Evolutionary conservation across 1,284 basidiomycete species (phyloP).

Genomic region (Xanthoconium separans): DNA sequence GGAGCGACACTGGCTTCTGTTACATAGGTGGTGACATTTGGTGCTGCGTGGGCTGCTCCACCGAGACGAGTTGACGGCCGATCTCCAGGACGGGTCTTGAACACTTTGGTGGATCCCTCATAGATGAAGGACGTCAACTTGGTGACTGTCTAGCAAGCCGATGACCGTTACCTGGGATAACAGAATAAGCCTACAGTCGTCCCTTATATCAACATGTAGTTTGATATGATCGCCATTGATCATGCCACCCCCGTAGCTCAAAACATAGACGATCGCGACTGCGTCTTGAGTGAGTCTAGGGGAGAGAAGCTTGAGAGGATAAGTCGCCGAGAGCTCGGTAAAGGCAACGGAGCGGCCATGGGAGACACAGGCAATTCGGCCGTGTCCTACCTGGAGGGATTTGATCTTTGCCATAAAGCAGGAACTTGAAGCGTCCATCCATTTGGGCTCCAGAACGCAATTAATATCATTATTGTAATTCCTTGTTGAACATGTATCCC

Average conservation of each 20-base stretch:
- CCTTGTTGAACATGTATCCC: slow-evolving; percentile 34
- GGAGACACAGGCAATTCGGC: slow-evolving; percentile 51
- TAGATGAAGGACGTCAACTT: slow-evolving; percentile 1
- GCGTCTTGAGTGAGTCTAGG: slow-evolving; percentile 51
- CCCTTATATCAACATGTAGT: slow-evolving; percentile 63
- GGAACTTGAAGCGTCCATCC: not conserved
- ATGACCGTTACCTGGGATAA: slow-evolving; percentile 74
- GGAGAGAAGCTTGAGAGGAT: slow-evolving; percentile 90
- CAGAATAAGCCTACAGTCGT: slow-evolving; percentile 58
- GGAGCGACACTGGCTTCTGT: slow-evolving; percentile 57
- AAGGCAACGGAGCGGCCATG: slow-evolving; percentile 63
- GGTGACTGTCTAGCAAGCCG: not conserved
- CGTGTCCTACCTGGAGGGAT: slow-evolving; percentile 47
- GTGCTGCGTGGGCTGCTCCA: slow-evolving; percentile 21
- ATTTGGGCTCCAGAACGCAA: slow-evolving; percentile 1
- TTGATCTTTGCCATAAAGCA: slow-evolving; percentile 21
- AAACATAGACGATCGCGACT: slow-evolving; percentile 75
- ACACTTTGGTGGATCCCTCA: slow-evolving; percentile 93
- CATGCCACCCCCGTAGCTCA: slow-evolving; percentile 92
- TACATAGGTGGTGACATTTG: slow-evolving; percentile 45
- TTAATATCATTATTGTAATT: slow-evolving; percentile 29
- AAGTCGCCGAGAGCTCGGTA: slow-evolving; percentile 75
- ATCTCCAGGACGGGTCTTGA: slow-evolving; percentile 66
- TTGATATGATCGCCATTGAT: slow-evolving; percentile 83
- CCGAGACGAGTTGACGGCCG: slow-evolving; percentile 39